A percentile compares a stretch with the other conserved stretches of the same genome.
Evolutionary conservation across 495 filamentous ascomycete species (phyloP).

Genomic region (Hypoxylon lienhwacheense): DNA sequence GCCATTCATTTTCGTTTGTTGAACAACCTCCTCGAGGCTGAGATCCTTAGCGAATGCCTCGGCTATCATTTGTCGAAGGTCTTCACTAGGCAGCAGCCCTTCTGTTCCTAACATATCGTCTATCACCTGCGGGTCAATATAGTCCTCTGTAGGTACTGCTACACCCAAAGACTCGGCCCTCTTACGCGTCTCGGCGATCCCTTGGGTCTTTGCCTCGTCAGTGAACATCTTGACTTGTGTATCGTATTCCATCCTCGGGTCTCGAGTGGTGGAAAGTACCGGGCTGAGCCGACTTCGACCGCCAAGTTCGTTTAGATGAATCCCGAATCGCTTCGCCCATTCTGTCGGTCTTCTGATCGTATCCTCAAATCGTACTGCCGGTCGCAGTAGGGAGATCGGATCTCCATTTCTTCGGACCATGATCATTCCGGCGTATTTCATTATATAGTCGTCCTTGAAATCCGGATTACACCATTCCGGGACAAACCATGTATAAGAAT

Average conservation of each 20-base stretch:
- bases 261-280: conserved; percentile 29
- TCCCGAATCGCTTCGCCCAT: conserved; percentile 42
- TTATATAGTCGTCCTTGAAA: conserved; percentile 6
- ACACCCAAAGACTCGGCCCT: background rate
- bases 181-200: background rate
- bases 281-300: conserved; percentile 44
- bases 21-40: conserved; percentile 1
- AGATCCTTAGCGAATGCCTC: conserved; percentile 11
- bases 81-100: background rate
- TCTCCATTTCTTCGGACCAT: conserved; percentile 4
- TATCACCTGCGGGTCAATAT: conserved; percentile 20
- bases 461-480: conserved; percentile 39
- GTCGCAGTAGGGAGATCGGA: conserved; percentile 22
- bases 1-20: background rate
- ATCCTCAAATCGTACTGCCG: conserved; percentile 38
- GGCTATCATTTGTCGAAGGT: conserved; percentile 1
- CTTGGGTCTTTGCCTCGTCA: background rate
- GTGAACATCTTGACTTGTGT: conserved; percentile 23
- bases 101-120: conserved; percentile 2
- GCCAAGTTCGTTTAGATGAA: conserved; percentile 31
- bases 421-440: background rate
- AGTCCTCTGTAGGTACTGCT: background rate
- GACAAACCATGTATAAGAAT: conserved; percentile 28
- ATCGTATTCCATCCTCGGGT: conserved; percentile 18
- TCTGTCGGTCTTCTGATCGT: conserved; percentile 29